Conservation (phyloP, 2,329 filamentous ascomycete genomes). For the Pseudocercospora pini-densiflorae region DNA sequence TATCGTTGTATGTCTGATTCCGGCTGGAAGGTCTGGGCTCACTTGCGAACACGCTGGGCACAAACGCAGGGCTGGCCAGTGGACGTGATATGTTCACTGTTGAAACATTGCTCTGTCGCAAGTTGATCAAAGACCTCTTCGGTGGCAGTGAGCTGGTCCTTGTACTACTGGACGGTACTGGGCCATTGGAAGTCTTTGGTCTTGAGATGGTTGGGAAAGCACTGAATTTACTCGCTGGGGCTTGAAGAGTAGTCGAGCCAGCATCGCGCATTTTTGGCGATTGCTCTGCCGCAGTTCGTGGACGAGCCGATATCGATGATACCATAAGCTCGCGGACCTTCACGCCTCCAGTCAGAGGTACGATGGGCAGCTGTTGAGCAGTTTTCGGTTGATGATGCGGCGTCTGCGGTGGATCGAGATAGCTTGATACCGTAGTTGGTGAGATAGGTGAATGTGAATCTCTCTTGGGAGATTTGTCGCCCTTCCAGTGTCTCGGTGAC, state of each 20-base stretch:
- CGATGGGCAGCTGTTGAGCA: slow-evolving; percentile 19
- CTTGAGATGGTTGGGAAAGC: not conserved
- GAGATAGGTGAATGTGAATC: slow-evolving; percentile 10
- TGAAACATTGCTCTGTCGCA: not conserved
- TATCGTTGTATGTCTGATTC: not conserved
- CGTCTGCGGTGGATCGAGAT: slow-evolving; percentile 10
- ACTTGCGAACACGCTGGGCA: not conserved
- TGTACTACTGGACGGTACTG: not conserved
- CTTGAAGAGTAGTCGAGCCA: not conserved
- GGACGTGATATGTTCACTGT: not conserved
- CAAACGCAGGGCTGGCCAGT: not conserved
- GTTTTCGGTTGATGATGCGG: slow-evolving; percentile 2
- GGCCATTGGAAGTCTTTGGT: not conserved
- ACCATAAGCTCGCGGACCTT: slow-evolving; percentile 19
- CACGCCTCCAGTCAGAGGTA: slow-evolving; percentile 7
- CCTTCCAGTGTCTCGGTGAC: slow-evolving; percentile 25
- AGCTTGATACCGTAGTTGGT: not conserved
- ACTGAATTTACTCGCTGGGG: slow-evolving; percentile 1
- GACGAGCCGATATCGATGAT: slow-evolving; percentile 1
- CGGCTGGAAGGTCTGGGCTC: not conserved
- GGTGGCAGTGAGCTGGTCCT: slow-evolving; percentile 2
- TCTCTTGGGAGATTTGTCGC: slow-evolving; percentile 2
- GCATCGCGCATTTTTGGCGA: not conserved
- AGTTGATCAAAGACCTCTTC: not conserved
- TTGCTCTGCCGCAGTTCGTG: slow-evolving; percentile 1